These are phyloP conservation scores for Verticillium nubilum DNA, from an alignment of 2,329 filamentous ascomycete species.

Conservation along the genomic window DNA sequence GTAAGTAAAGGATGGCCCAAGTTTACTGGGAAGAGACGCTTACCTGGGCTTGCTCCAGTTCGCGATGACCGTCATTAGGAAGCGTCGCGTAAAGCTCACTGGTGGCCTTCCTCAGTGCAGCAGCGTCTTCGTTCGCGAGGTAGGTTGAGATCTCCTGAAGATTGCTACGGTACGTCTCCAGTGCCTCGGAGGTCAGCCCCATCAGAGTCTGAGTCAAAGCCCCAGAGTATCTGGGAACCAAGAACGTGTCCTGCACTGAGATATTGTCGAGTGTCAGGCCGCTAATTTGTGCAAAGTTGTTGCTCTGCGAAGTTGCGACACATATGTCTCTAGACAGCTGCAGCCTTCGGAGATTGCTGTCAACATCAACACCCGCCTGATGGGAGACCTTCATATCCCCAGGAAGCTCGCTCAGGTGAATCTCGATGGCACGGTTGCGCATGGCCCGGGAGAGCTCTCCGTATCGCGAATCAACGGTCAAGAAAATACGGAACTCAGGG, in stretches of 20 bases:
- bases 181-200: background rate
- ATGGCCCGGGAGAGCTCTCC: constrained; percentile 94
- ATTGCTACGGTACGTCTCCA: constrained; percentile 5
- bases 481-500: constrained; percentile 81
- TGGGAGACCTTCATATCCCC: constrained; percentile 4
- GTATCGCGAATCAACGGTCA: constrained; percentile 87
- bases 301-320: constrained; percentile 15
- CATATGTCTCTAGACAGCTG: constrained; percentile 28
- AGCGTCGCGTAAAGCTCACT: constrained; percentile 28
- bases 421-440: constrained; percentile 90
- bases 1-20: constrained; percentile 3
- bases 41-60: constrained; percentile 37
- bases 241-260: constrained; percentile 37
- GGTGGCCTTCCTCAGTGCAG: constrained; percentile 26
- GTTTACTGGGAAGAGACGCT: constrained; percentile 17
- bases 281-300: constrained; percentile 18
- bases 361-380: constrained; percentile 27
- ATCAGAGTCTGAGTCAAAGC: constrained; percentile 1
- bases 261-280: constrained; percentile 39
- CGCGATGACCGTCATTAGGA: constrained; percentile 16
- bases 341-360: constrained; percentile 44
- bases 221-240: constrained; percentile 25
- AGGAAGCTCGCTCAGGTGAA: constrained; percentile 59
- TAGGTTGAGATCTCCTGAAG: constrained; percentile 14
- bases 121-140: constrained; percentile 21